Base-by-base conservation (phyloP, 257 asterid species). In the Apocynum venetum region DNA sequence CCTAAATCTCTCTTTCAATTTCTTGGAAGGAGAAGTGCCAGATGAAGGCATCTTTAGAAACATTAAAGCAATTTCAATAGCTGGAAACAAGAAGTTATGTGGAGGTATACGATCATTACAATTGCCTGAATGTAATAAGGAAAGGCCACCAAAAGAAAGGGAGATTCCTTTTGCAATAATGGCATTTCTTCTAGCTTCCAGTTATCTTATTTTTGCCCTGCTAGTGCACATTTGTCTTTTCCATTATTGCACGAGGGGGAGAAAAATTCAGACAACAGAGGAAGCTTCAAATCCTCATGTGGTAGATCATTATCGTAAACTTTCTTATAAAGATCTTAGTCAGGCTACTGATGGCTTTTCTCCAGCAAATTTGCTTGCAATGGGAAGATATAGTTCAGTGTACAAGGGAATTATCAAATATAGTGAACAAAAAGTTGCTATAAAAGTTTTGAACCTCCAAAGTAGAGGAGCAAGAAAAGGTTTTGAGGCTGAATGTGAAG, bases 381-480 rank as follows among this genome's bases (percentile, higher is more conserved):
- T 25, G 8, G 86, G 84, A 25, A 78, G 68, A 49, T 70, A 76
- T 55, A 81, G 80, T 46, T 77, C 56, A 0, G 84, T 80, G 3
- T 83, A 80, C 73, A 80, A 47, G 65, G 86, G 84, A 41, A 73
- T 74, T 49, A 78, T 80, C 17, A 71, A 67, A 69, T 44, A 56
- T 15, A 77, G 49, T 53, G 80, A 73, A 76, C 65, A 75, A 51
- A 57, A 46, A 14, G 71, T 80, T 51, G 84, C 84, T 6, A 56
- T 83, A 44, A 83, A 80, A 44, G 80, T 80, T n/a, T 70, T 83
- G 38, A 76, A 83, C 47, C 83, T 80, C 43, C 68, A 72, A 15
- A 63, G 46, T 10, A 31, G 7, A 43, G 86, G 84, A 80, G 80
- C 86, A 4, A 35, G 43, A 15, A 80, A 71, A 78, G 67, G 82